These are phyloP conservation scores for Trichophaea hybrida DNA, from an alignment of 2,329 filamentous ascomycete species.

Conservation along the genomic window DNA sequence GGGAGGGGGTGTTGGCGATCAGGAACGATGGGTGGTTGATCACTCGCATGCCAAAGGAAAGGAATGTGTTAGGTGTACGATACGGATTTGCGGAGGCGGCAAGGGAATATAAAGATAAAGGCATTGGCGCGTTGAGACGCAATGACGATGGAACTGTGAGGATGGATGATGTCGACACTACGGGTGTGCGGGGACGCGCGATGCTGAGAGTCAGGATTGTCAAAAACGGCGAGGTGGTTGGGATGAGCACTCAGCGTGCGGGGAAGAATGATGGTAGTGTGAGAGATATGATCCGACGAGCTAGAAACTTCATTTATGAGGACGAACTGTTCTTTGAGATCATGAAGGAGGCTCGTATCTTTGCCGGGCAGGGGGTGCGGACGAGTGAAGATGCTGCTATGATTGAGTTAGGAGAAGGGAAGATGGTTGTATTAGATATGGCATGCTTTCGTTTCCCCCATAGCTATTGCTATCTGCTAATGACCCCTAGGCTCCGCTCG, in stretches of 20 bases:
- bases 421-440: slow-evolving; percentile 25
- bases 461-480: background rate
- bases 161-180: slow-evolving; percentile 49
- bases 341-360: slow-evolving; percentile 59
- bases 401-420: slow-evolving; percentile 21
- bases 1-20: slow-evolving; percentile 70
- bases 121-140: slow-evolving; percentile 66
- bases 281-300: slow-evolving; percentile 55
- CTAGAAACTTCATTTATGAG: slow-evolving; percentile 64
- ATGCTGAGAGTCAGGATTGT: slow-evolving; percentile 52
- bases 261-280: slow-evolving; percentile 38
- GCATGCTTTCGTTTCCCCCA: slow-evolving; percentile 7
- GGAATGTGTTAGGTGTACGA: slow-evolving; percentile 63
- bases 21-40: slow-evolving; percentile 77
- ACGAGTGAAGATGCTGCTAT: slow-evolving; percentile 45
- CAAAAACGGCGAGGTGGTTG: slow-evolving; percentile 43
- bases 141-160: slow-evolving; percentile 59
- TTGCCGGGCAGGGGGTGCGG: slow-evolving; percentile 56
- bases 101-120: slow-evolving; percentile 48
- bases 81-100: slow-evolving; percentile 72
- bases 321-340: slow-evolving; percentile 88
- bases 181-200: slow-evolving; percentile 34
- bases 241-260: slow-evolving; percentile 35
- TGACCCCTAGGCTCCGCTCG: slow-evolving; percentile 17
- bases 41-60: slow-evolving; percentile 58